Evolutionary conservation across 1,139 yeast genomes (phyloP).

Genomic region (Zygoascus hellenicus): DNA sequence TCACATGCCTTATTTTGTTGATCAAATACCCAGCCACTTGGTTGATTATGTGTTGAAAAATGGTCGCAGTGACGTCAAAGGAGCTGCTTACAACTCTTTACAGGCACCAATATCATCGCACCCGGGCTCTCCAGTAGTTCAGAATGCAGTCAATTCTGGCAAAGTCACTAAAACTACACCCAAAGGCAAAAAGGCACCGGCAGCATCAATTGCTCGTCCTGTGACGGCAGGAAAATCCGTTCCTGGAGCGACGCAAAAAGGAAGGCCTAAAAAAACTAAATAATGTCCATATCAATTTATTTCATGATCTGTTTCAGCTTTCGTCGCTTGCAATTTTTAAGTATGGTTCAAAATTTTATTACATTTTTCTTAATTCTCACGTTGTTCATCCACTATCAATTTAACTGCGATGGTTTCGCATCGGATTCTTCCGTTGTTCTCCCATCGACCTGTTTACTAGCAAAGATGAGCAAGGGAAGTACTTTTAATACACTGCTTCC

Average conservation of each 20-base stretch:
- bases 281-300: not conserved
- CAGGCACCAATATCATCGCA: constrained; percentile 9
- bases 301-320: no score
- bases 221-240: constrained; percentile 5
- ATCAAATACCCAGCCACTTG: constrained; percentile 6
- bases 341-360: no score
- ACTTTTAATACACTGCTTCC: no score
- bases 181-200: constrained; percentile 1
- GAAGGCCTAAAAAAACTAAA: constrained; percentile 16
- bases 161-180: not conserved
- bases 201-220: no score
- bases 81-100: constrained; percentile 1
- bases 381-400: no score
- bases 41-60: constrained; percentile 6
- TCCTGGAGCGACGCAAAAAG: constrained; percentile 14
- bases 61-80: not conserved
- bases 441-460: no score
- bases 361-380: no score
- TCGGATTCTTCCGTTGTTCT: no score
- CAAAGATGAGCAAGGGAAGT: no score
- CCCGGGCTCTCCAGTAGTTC: constrained; percentile 5
- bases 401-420: no score
- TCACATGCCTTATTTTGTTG: constrained; percentile 8
- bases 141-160: constrained; percentile 7
- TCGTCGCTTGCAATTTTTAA: no score